Conservation (phyloP, 148 eudicot genomes). For the Arbutus unedo region DNA sequence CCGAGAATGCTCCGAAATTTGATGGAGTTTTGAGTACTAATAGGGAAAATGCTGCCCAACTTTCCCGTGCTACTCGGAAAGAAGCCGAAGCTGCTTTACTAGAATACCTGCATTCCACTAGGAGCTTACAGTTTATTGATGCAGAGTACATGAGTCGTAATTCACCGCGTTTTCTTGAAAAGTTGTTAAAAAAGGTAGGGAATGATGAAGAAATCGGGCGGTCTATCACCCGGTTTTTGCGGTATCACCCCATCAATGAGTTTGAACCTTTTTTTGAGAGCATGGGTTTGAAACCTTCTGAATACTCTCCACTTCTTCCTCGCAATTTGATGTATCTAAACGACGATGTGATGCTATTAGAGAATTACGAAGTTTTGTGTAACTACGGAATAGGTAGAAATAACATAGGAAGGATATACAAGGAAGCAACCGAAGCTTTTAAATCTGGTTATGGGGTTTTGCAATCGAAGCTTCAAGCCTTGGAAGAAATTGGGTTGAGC, state of each 20-base stretch:
- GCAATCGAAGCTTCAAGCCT: conserved; percentile 42
- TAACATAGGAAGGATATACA: conserved; percentile 59
- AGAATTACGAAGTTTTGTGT: conserved; percentile 59
- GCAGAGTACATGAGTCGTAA: conserved; percentile 63
- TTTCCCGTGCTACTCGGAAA: conserved; percentile 15
- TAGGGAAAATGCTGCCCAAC: conserved; percentile 12
- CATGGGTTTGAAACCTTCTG: conserved; percentile 58
- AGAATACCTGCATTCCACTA: conserved; percentile 66
- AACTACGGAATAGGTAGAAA: conserved; percentile 49
- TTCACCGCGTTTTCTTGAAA: conserved; percentile 48
- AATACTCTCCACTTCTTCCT: conserved; percentile 42
- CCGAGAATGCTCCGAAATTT: conserved; percentile 17
- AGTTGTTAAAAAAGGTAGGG: conserved; percentile 35
- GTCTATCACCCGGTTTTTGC: conserved; percentile 41
- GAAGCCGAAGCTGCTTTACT: conserved; percentile 63
- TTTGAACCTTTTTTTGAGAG: conserved; percentile 86
- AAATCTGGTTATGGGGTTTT: conserved; percentile 42
- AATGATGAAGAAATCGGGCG: conserved; percentile 27
- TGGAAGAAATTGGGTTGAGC: conserved; percentile 47
- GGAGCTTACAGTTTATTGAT: conserved; percentile 51
- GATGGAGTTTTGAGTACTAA: conserved; percentile 1
- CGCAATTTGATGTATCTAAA: conserved; percentile 50
- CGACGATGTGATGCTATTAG: conserved; percentile 52
- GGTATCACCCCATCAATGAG: conserved; percentile 73
- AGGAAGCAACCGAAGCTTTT: conserved; percentile 57